Base-by-base conservation (phyloP, 139 green algal species). In the Micractinium sp. region DNA sequence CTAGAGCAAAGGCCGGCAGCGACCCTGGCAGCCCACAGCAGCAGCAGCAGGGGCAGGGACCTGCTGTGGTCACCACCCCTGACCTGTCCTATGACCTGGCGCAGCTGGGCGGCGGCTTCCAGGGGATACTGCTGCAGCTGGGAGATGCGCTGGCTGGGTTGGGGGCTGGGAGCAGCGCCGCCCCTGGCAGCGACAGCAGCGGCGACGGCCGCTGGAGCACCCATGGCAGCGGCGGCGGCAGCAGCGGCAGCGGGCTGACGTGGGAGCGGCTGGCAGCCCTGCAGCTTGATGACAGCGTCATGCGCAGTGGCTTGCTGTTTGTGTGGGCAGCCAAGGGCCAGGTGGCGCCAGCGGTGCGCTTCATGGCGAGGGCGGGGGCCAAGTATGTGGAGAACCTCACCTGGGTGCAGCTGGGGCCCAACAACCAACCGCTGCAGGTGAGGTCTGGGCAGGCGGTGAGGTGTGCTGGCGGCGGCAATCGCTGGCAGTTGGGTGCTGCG, bases 361-460 rank as follows among this genome's bases (percentile, higher is more conserved):
- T 90, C 35, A 94, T 95, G 93, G 90, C 85, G n/a, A 86, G 79
- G 35, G 93, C 89, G 91, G 93, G 95, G 18, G 98, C 92, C 87
- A 77, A 73, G 25, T 98, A 98, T 82, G 93, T 99, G 19, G 97
- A 99, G 90, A 99, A 98, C 93, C 92, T 99, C 83, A 98, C 95
- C 0, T 99, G 97, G 97, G 96, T 99, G 79, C 92, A 94, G 63
- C 86, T 97, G 85, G 56, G 78, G 5, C 88, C 94, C 39, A 96
- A 96, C 90, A 95, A 98, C 94, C 86, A 36, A n/a, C 90, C 98
- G 18, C 35, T 95, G 53, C 39, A 60, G 19, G 53, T 75, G 71
- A 77, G 47, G 41, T 23, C 12, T 38, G 31, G n/a, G 31, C 31
- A 33, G 25, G 25, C 23, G 4, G 67, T 31, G 63, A 27, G 47